These are phyloP conservation scores for Erysimum pusillum DNA, from an alignment of 441 rosid species.

Conservation along the genomic window DNA sequence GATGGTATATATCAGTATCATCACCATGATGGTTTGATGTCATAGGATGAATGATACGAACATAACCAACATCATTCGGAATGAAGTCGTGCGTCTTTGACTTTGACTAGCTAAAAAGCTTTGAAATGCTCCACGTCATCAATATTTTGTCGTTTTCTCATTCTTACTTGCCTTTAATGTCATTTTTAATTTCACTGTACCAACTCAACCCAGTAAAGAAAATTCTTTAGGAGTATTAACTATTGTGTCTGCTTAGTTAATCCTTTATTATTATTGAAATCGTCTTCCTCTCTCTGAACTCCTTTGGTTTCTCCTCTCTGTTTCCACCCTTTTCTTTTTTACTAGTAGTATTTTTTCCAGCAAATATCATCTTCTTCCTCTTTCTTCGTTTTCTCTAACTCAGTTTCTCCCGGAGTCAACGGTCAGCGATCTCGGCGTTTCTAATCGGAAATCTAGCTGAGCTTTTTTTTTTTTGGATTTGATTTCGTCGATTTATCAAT, in stretches of 20 bases:
- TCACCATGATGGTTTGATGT: slow-evolving; percentile 18
- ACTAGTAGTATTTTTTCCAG: neutral
- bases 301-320: slow-evolving; percentile 24
- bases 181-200: slow-evolving; percentile 42
- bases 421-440: slow-evolving; percentile 43
- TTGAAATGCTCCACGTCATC: slow-evolving; percentile 43
- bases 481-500: slow-evolving; percentile 18
- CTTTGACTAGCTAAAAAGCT: slow-evolving; percentile 43
- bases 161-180: slow-evolving; percentile 15
- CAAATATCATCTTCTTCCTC: slow-evolving; percentile 23
- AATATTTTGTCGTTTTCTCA: slow-evolving; percentile 34
- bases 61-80: slow-evolving; percentile 36
- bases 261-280: neutral
- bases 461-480: neutral
- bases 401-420: slow-evolving; percentile 28
- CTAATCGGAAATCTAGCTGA: slow-evolving; percentile 11
- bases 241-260: neutral
- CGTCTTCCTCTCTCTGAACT: slow-evolving; percentile 23
- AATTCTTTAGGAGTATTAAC: neutral
- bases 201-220: slow-evolving; percentile 35
- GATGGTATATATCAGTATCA: slow-evolving; percentile 12
- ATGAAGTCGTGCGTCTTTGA: slow-evolving; percentile 48
- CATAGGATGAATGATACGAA: neutral
- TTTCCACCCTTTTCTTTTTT: slow-evolving; percentile 1
- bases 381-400: slow-evolving; percentile 29